Percentiles rank a stretch among this genome's conserved stretches.
Conservation (phyloP, 305 asterid genomes). For the Solanum chacoense region DNA sequence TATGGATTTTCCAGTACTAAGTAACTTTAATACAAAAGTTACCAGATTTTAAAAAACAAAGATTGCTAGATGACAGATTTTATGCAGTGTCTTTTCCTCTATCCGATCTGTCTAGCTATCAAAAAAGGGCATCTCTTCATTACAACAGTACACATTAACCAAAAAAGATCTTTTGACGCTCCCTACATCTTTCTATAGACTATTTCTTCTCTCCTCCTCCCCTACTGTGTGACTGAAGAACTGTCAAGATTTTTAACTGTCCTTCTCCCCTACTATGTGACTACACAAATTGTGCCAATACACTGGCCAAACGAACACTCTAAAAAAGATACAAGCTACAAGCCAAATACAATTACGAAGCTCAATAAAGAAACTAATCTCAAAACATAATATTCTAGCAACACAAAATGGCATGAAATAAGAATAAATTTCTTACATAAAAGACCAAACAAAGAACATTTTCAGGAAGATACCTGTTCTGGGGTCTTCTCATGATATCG, state of each 20-base stretch:
- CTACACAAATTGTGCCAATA: background rate
- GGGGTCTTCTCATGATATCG: slow-evolving; percentile 94
- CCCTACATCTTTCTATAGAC: background rate
- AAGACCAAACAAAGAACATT: background rate
- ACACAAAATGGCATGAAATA: too few species aligned
- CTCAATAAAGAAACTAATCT: background rate
- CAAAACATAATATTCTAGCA: background rate
- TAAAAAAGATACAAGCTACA: background rate
- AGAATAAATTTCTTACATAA: background rate
- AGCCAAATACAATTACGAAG: background rate
- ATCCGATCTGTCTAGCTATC: background rate
- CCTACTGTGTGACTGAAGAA: background rate
- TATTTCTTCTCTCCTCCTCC: background rate
- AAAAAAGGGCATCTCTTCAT: background rate
- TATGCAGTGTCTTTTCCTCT: background rate
- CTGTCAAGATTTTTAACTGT: background rate
- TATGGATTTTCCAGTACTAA: background rate
- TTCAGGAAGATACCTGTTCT: slow-evolving; percentile 53
- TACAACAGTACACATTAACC: background rate
- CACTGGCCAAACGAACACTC: background rate
- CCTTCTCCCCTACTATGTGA: background rate
- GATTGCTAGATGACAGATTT: background rate
- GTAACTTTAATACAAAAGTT: background rate
- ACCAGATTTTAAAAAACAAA: background rate
- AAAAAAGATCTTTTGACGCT: background rate